phyloP scores from a whole-genome alignment of 371 early-diverging fungal species.

The Lichtheimia hyalospora region DNA sequence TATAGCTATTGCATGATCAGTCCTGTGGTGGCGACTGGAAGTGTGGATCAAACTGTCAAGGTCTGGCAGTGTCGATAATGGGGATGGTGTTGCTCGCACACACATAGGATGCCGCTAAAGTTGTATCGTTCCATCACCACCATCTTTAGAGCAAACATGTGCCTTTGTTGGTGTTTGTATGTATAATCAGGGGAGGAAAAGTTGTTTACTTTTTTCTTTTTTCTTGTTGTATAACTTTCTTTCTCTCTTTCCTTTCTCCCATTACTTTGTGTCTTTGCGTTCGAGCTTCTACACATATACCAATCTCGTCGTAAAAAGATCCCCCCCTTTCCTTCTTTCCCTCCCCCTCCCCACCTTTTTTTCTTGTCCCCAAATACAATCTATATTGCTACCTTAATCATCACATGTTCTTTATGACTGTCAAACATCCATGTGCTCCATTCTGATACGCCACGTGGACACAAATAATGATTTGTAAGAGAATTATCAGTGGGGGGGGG shows the following conservation, averaged over 20 bases:
- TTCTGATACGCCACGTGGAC: too few species aligned
- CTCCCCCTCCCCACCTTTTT: not conserved
- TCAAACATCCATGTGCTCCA: not conserved
- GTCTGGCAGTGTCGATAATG: constrained; percentile 66
- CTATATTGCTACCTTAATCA: too few species aligned
- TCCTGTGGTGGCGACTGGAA: constrained; percentile 81
- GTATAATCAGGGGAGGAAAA: constrained; percentile 1
- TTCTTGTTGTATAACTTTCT: constrained; percentile 1
- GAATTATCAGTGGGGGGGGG: too few species aligned
- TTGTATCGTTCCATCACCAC: too few species aligned
- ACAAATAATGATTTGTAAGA: too few species aligned
- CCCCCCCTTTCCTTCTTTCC: not conserved
- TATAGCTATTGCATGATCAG: constrained; percentile 47
- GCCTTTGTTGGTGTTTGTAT: not conserved
- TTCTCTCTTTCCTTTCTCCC: constrained; percentile 3
- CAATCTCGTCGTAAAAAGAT: not conserved
- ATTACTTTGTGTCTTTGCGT: too few species aligned
- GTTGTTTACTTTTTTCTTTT: not conserved
- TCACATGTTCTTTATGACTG: not conserved
- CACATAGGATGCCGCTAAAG: too few species aligned
- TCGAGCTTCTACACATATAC: not conserved
- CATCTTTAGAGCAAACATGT: too few species aligned
- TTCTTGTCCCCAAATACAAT: not conserved
- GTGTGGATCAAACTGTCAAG: constrained; percentile 76
- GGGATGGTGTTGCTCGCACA: not conserved